phyloP scores from a whole-genome alignment of 2,329 filamentous ascomycete genomes.

The Calonectria henricotiae region DNA sequence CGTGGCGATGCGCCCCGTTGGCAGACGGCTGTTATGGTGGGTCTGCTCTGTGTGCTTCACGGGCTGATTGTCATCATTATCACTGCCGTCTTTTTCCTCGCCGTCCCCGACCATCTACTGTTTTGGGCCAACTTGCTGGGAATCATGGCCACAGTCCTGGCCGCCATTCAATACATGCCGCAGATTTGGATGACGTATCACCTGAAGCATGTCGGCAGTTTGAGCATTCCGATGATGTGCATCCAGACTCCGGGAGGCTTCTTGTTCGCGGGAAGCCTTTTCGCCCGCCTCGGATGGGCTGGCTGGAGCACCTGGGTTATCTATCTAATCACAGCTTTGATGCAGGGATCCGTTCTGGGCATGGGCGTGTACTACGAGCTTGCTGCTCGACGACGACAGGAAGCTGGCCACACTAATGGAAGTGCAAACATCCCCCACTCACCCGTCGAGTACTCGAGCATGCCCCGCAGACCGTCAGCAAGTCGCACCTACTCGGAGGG shows the following conservation, averaged over 20 bases:
- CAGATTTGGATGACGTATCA: conserved; percentile 94
- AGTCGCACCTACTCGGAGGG: conserved; percentile 67
- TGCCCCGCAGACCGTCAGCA: conserved; percentile 58
- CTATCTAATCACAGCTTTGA: conserved; percentile 86
- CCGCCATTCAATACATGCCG: conserved; percentile 92
- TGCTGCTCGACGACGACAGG: conserved; percentile 57
- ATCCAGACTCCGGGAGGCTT: conserved; percentile 96
- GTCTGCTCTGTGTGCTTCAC: conserved; percentile 81
- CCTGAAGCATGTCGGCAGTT: conserved; percentile 87
- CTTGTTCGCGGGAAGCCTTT: conserved; percentile 89
- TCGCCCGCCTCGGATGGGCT: conserved; percentile 81
- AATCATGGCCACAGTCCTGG: conserved; percentile 82
- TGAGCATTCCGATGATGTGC: conserved; percentile 98
- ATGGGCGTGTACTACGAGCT: conserved; percentile 88
- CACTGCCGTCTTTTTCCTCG: conserved; percentile 77
- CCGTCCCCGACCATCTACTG: conserved; percentile 76
- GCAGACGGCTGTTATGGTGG: conserved; percentile 85
- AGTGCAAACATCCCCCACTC: conserved; percentile 52
- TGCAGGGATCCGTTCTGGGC: conserved; percentile 86
- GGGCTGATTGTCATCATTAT: conserved; percentile 80
- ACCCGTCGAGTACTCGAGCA: conserved; percentile 50
- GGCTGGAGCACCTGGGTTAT: conserved; percentile 98
- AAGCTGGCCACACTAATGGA: conserved; percentile 48
- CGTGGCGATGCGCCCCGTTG: conserved; percentile 75
- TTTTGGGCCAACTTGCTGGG: conserved; percentile 91